These are phyloP conservation scores for Pythium myriotylum DNA, from an alignment of 352 stramenopile species.

Conservation along the genomic window DNA sequence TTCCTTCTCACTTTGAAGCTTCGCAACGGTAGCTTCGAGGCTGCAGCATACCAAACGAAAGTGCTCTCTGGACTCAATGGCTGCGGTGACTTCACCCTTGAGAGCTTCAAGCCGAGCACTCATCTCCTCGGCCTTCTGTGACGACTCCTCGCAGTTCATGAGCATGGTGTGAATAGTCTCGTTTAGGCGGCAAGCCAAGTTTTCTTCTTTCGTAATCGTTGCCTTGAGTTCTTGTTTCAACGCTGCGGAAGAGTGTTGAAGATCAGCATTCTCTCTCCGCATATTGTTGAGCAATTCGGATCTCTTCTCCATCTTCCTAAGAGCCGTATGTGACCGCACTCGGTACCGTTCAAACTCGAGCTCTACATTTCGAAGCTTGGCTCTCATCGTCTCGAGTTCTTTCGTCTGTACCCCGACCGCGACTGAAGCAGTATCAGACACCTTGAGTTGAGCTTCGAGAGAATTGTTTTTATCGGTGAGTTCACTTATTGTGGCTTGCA, in stretches of 20 bases:
- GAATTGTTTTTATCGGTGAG: no score
- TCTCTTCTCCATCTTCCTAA: constrained; percentile 85
- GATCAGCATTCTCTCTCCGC: constrained; percentile 68
- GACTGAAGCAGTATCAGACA: not conserved
- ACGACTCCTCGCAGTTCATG: constrained; percentile 43
- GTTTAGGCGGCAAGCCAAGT: not conserved
- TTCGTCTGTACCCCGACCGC: constrained; percentile 7
- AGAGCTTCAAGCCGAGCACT: not conserved
- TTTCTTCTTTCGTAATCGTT: constrained; percentile 6
- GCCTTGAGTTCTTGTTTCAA: not conserved
- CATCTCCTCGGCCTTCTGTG: constrained; percentile 36
- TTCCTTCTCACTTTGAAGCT: constrained; percentile 17
- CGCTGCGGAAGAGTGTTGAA: constrained; percentile 14
- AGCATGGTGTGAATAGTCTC: constrained; percentile 35
- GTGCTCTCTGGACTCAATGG: not conserved
- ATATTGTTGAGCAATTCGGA: constrained; percentile 79
- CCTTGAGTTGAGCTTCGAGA: not conserved
- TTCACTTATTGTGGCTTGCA: no score
- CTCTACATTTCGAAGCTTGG: constrained; percentile 41
- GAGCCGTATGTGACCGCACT: constrained; percentile 57
- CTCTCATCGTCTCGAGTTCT: constrained; percentile 31
- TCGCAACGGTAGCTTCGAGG: not conserved
- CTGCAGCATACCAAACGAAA: not conserved
- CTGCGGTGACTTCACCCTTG: not conserved
- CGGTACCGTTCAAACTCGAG: constrained; percentile 74